Evolutionary conservation across 768 basidiomycete species (phyloP).

Genomic region (Dendrothele bispora): DNA sequence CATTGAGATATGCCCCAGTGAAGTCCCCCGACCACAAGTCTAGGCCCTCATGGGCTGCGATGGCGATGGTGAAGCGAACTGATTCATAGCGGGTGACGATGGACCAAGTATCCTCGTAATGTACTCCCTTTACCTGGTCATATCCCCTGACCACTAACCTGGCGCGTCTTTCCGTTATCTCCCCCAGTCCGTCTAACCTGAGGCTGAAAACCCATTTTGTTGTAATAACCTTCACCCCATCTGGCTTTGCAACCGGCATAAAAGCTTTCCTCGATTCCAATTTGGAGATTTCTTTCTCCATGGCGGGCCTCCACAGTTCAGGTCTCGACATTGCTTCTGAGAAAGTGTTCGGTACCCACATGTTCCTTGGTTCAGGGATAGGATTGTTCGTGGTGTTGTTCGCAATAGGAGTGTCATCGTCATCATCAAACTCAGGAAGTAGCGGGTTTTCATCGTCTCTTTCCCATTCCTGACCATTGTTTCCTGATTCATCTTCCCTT

Average conservation of each 20-base stretch:
- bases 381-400: neutral
- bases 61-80: no score
- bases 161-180: no score
- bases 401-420: neutral
- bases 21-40: neutral
- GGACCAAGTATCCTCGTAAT: no score
- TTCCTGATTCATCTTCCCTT: no score
- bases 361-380: neutral
- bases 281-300: neutral
- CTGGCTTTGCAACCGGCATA: neutral
- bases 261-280: no score
- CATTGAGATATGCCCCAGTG: no score
- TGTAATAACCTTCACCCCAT: neutral
- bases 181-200: neutral
- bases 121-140: no score
- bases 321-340: conserved; percentile 4
- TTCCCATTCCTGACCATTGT: no score
- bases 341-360: neutral
- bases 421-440: neutral
- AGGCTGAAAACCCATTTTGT: conserved; percentile 3
- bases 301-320: neutral
- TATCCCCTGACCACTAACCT: no score
- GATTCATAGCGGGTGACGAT: no score
- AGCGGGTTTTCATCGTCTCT: neutral
- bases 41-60: neutral